Base-by-base conservation (phyloP, 352 stramenopile genomes). In the Globisporangium spinosum region DNA sequence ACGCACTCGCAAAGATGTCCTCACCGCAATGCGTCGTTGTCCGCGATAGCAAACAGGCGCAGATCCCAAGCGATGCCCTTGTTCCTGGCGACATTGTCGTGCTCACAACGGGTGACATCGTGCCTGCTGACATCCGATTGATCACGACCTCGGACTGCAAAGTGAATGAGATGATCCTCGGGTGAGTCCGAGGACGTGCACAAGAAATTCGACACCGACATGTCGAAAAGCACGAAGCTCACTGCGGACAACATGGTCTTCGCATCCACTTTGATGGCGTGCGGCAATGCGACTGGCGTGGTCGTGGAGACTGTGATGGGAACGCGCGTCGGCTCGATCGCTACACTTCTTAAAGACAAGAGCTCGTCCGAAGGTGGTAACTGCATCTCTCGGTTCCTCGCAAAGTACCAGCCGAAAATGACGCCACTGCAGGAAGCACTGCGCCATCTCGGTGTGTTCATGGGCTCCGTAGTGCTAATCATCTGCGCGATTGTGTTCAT, bases 401-500 rank as follows among this genome's bases (percentile, higher is more conserved):
- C 60, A 17, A 70, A 76, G 49, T 77, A 76, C 64, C 62, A 77
- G 22, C 66, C 74, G 10, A 81, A 82, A 63, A 72, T 82, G 70
- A 97, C 90, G 25, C 93, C 93, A n/a, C 76, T 98, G 5, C 91
- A 97, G 73, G 64, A 89, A n/a, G 65, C 74, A 55, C 96, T 99
- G 78, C 95, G 98, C 82, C 87, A 93, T 38, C 82, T 99, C 47
- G 94, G 94, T 29, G 76, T 98, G 12, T 92, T 90, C 61, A 90
- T 93, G 70, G 76, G 92, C 5, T 90, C 81, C 47, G 91, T 89
- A 29, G 79, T 80, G 38, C 80, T 96, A 17, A 97, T 95, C 74
- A 73, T 84, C 38, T 84, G 77, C 29, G 64, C 95, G 1, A 97
- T 99, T 60, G 92, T 91, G 25, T 74, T 98, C 23, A 70, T 91